Base-by-base conservation (phyloP, 805 yeast species). In the Myxozyma mucilagina region DNA sequence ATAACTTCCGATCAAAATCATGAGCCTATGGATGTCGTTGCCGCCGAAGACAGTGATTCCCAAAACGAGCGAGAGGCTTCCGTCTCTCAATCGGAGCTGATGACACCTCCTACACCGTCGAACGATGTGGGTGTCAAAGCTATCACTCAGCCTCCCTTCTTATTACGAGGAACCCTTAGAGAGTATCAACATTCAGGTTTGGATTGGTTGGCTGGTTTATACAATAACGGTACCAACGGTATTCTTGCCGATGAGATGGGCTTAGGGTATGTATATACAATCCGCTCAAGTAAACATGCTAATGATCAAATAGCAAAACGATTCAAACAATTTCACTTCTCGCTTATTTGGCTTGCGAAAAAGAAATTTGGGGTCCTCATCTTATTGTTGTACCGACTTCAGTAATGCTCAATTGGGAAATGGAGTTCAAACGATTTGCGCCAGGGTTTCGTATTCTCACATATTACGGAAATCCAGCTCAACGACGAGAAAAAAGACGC, bases 241-340 rank as follows among this genome's bases (percentile, higher is more conserved):
- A 94, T 94, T 54, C 80, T 94, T 50, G 99, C 99, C 0, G 99
- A 94, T 74, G 99, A 94, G 73, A 94, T 94, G 99, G 99, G 99
- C 57, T 80, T 94, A 45, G 99, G 81, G 66, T 63, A 53, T 32
- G 63, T 51, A 10, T 13, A 36, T 10, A 9, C 38, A 9, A 20
- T 29, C 41, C 10, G 13, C 16, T 2, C 10, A 4, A 20, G 1
- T 9, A 13, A n/a, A 41, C 9, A 4, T 24, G 31, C 24, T 41
- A 18, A 16, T 41, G 4, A 16, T n/a, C 16, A 41, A 43, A 7
- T 47, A 54, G 65, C 67, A 94, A 94, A 72, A 94, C 99, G 0
- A 93, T 94, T 60, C 99, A 94, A 73, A 94, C 99, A 0, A 94
- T 94, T 55, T 84, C 97, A 0, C 75, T 94, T 45, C 75, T 94